Percentiles rank a stretch among this genome's conserved stretches.
phyloP scores from a whole-genome alignment of 2,329 filamentous ascomycete species.

The Hymenotorrendiella dingleyae region DNA sequence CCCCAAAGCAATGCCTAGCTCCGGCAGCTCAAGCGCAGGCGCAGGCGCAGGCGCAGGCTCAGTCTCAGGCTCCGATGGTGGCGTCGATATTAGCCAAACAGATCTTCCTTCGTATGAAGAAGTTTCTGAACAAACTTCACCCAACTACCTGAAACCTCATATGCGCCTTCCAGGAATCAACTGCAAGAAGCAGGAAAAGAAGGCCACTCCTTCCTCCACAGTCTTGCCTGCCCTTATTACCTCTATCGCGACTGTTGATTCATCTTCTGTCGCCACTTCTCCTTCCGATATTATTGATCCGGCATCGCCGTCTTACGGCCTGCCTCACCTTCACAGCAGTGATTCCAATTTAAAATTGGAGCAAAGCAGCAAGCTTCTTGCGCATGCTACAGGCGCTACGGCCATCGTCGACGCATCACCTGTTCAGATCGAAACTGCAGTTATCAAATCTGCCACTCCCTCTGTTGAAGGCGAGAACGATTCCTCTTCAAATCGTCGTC shows the following conservation, averaged over 20 bases:
- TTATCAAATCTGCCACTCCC: not conserved
- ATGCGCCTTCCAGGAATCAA: not conserved
- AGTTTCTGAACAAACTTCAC: too few relatives aligned
- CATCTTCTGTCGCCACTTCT: too few relatives aligned
- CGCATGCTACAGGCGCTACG: too few relatives aligned
- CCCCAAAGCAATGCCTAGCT: too few relatives aligned
- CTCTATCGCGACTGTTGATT: not conserved
- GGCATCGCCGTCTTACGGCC: too few relatives aligned
- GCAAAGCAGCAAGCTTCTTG: too few relatives aligned
- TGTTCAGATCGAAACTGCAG: not conserved
- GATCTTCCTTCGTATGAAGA: not conserved
- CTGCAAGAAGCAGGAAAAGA: not conserved
- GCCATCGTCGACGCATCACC: not conserved
- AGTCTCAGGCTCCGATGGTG: not conserved
- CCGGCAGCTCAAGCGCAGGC: not conserved
- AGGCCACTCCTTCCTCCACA: not conserved
- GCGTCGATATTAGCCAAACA: not conserved
- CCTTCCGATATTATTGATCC: too few relatives aligned
- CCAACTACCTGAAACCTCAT: too few relatives aligned
- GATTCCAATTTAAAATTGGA: too few relatives aligned
- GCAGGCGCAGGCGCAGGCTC: not conserved
- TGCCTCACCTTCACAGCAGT: not conserved
- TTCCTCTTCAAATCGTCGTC: not conserved
- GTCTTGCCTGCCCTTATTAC: slow-evolving; percentile 10
- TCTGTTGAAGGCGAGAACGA: not conserved